Evolutionary conservation across 2,329 filamentous ascomycete genomes (phyloP).

Genomic region (Hyphodiscus sp.): DNA sequence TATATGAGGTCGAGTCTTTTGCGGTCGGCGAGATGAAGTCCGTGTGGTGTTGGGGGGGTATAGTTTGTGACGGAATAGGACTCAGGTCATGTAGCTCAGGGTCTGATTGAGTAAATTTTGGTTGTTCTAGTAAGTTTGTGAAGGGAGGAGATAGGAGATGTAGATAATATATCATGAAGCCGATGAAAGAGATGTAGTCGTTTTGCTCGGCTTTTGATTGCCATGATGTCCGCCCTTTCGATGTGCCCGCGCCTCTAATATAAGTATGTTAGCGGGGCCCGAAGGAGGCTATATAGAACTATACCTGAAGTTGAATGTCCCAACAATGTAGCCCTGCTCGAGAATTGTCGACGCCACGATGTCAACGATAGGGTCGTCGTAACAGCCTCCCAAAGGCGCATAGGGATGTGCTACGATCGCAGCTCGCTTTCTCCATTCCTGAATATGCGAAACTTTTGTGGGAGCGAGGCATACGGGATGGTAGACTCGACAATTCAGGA

Average conservation of each 20-base stretch:
- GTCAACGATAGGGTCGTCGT: constrained; percentile 75
- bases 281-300: background rate
- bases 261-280: background rate
- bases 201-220: constrained; percentile 71
- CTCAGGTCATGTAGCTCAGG: constrained; percentile 16
- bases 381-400: constrained; percentile 76
- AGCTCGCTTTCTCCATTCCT: constrained; percentile 36
- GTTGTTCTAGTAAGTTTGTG: constrained; percentile 2
- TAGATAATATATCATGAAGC: constrained; percentile 71
- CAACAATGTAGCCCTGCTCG: constrained; percentile 66
- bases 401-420: constrained; percentile 86
- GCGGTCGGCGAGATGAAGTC: constrained; percentile 3
- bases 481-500: constrained; percentile 78
- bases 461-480: constrained; percentile 48
- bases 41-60: constrained; percentile 9
- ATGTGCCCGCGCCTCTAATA: constrained; percentile 67
- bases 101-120: constrained; percentile 13
- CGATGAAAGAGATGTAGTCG: constrained; percentile 80
- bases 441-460: constrained; percentile 13
- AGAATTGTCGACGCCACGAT: constrained; percentile 53
- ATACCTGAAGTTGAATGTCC: constrained; percentile 89
- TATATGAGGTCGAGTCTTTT: background rate
- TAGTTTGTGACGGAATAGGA: constrained; percentile 22
- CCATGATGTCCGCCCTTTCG: constrained; percentile 79
- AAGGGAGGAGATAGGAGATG: constrained; percentile 35